Evolutionary conservation across 257 asterid species (phyloP).

Genomic region (Solanum appendiculatum): DNA sequence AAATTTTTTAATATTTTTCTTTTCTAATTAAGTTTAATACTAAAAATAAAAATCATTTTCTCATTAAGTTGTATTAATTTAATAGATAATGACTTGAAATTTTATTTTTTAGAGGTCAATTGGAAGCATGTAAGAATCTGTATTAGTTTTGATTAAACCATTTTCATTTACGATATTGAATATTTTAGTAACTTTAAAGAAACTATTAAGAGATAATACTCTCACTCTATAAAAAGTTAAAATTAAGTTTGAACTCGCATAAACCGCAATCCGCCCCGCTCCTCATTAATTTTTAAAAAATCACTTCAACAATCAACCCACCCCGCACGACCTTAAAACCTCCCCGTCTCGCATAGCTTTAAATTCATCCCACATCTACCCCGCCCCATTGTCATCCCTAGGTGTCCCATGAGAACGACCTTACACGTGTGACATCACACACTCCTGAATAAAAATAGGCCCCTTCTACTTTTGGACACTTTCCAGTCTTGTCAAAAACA

Average conservation of each 20-base stretch:
- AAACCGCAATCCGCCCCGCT: accelerated
- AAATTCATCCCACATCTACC: neutral
- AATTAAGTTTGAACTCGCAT: neutral
- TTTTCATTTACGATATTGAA: too few relatives aligned
- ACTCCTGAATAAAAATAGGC: constrained; percentile 1
- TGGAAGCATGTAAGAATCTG: too few relatives aligned
- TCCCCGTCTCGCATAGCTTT: neutral
- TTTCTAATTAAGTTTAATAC: neutral
- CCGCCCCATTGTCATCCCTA: neutral
- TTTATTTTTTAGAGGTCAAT: neutral
- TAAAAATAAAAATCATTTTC: too few relatives aligned
- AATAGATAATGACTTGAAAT: neutral
- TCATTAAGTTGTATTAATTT: too few relatives aligned
- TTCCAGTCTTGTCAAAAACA: neutral
- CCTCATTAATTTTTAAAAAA: neutral
- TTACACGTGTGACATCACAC: constrained; percentile 7
- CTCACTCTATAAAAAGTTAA: neutral
- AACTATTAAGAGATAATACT: too few relatives aligned
- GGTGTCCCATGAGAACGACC: neutral
- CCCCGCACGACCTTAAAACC: neutral
- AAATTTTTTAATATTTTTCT: too few relatives aligned
- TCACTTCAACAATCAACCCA: neutral
- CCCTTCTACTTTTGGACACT: constrained; percentile 3
- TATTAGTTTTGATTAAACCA: neutral
- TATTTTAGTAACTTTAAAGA: too few relatives aligned